Evolutionary conservation across 805 yeast genomes (phyloP).

Genomic region (Candida boidinii): DNA sequence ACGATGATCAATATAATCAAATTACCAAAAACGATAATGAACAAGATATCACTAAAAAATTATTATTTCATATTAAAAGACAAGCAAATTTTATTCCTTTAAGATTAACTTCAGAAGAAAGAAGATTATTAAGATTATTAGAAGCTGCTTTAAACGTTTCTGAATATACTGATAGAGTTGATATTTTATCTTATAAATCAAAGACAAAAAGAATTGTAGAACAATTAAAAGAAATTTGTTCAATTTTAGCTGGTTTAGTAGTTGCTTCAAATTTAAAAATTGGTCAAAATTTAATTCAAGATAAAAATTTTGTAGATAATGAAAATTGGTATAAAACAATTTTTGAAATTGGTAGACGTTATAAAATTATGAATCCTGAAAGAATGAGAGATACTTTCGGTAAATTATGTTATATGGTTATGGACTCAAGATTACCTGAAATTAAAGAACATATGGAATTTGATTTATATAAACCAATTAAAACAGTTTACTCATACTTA

Average conservation of each 20-base stretch:
- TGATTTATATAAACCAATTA: conserved; percentile 64
- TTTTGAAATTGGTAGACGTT: conserved; percentile 73
- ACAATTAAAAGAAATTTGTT: conserved; percentile 69
- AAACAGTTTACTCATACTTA: conserved; percentile 47
- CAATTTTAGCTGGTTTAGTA: conserved; percentile 69
- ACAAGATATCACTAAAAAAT: conserved; percentile 7
- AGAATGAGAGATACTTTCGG: conserved; percentile 74
- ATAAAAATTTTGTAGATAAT: conserved; percentile 60
- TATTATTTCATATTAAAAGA: conserved; percentile 30
- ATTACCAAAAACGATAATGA: conserved; percentile 12
- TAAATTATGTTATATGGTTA: conserved; percentile 72
- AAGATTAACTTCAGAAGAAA: conserved; percentile 58
- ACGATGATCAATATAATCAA: conserved; percentile 6
- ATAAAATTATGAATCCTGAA: conserved; percentile 80
- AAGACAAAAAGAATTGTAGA: conserved; percentile 64
- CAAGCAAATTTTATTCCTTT: conserved; percentile 56
- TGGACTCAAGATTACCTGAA: conserved; percentile 75
- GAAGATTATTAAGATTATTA: conserved; percentile 55
- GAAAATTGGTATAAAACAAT: conserved; percentile 64
- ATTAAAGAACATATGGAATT: conserved; percentile 65
- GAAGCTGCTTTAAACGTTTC: conserved; percentile 76
- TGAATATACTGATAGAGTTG: conserved; percentile 75
- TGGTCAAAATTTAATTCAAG: conserved; percentile 56
- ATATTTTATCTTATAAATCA: conserved; percentile 56
- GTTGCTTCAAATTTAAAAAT: conserved; percentile 68